A percentile compares a stretch with the other conserved stretches of the same genome.
These are phyloP conservation scores for Taphrina populina DNA, from an alignment of 1,139 yeast species.

Conservation along the genomic window DNA sequence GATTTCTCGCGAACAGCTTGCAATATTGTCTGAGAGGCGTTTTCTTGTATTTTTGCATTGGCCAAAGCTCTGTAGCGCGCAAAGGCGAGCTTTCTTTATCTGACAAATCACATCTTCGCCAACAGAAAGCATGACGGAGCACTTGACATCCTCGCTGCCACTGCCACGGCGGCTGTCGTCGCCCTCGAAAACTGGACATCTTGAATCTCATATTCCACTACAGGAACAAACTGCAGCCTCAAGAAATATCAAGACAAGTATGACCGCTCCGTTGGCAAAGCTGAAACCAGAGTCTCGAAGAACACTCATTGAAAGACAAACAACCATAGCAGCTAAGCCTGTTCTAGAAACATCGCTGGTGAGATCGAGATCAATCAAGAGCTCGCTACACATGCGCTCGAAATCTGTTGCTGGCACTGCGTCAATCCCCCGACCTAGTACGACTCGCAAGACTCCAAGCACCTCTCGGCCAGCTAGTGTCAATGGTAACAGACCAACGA, in stretches of 20 bases:
- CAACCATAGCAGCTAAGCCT: constrained; percentile 2
- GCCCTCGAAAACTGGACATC: constrained; percentile 7
- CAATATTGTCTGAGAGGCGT: too few relatives aligned
- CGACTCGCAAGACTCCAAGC: constrained; percentile 13
- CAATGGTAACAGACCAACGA: constrained; percentile 5
- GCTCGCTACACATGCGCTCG: neutral
- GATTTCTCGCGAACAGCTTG: too few relatives aligned
- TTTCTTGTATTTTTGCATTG: too few relatives aligned
- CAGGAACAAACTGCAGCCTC: constrained; percentile 16
- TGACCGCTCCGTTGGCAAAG: constrained; percentile 17
- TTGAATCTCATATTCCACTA: neutral
- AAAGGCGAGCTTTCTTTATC: too few relatives aligned
- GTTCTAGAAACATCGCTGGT: neutral
- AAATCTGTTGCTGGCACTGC: neutral
- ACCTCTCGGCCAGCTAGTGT: constrained; percentile 19
- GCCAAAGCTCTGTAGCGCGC: too few relatives aligned
- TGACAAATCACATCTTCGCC: too few relatives aligned
- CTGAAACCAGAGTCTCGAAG: constrained; percentile 24
- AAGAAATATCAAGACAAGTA: constrained; percentile 5
- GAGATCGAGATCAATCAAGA: constrained; percentile 16
- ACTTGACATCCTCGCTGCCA: constrained; percentile 6
- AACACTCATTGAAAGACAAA: constrained; percentile 5
- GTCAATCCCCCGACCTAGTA: constrained; percentile 6
- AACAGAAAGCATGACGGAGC: constrained; percentile 18
- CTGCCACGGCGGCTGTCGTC: constrained; percentile 13